Evolutionary conservation across 371 early-diverging fungal species (phyloP).

Genomic region (Actinomortierella ambigua): DNA sequence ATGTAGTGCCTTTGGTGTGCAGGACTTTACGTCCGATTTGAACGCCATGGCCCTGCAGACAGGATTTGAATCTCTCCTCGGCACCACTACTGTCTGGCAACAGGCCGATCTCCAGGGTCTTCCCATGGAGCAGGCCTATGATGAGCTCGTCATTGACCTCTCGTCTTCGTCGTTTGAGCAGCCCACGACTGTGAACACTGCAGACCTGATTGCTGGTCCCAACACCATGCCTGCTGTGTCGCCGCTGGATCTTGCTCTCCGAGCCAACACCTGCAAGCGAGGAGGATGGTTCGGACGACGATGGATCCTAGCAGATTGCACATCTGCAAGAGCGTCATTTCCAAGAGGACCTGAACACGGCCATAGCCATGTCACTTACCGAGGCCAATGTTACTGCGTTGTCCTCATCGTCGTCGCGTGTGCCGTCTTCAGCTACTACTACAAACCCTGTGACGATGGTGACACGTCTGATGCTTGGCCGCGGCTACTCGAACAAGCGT

Average conservation of each 20-base stretch:
- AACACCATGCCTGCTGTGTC: slow-evolving; percentile 23
- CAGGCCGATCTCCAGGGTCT: no score
- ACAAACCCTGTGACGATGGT: background rate
- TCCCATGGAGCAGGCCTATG: slow-evolving; percentile 25
- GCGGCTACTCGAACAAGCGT: slow-evolving; percentile 39
- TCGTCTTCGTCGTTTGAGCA: slow-evolving; percentile 25
- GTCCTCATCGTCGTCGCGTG: no score
- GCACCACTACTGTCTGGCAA: no score
- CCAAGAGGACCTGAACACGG: no score
- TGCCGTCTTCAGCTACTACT: no score
- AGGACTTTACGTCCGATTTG: slow-evolving; percentile 29
- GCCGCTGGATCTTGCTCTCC: slow-evolving; percentile 21
- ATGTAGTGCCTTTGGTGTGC: background rate
- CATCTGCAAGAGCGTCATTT: no score
- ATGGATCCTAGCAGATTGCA: background rate
- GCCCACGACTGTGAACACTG: slow-evolving; percentile 36
- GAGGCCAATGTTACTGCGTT: no score
- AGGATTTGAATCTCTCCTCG: no score
- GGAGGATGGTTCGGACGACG: slow-evolving; percentile 14
- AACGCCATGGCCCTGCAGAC: slow-evolving; percentile 1
- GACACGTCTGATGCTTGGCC: slow-evolving; percentile 1
- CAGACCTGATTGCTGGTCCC: slow-evolving; percentile 41
- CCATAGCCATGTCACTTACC: no score
- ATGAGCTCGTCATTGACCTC: slow-evolving; percentile 42
- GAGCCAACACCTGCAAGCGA: slow-evolving; percentile 18